Evolutionary conservation across 495 filamentous ascomycete genomes (phyloP), one percentile per base, ranked within the genome.

Genomic region (Trichocladium uniseriatum): DNA sequence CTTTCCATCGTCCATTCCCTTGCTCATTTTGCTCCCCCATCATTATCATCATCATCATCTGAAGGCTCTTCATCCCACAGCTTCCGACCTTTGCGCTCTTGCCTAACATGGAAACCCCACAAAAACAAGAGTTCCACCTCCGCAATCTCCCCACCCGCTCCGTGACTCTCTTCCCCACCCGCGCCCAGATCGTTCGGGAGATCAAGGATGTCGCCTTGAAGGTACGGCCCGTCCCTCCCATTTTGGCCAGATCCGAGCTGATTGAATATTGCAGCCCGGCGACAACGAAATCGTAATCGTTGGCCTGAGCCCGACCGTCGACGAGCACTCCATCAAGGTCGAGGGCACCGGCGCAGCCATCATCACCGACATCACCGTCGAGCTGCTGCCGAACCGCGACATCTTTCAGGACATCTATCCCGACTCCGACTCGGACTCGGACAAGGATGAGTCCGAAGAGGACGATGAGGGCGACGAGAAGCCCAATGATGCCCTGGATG

Each of bases 291-390:
- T 90, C 49, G 78, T 72, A 6, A 71, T 89, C 22, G 59, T 77
- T 13, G 86, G 82, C 13, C 68, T 88, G 22, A 78, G 79, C 6
- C 82, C 80, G 2, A 77, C 74, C 11, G 70, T 77, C 34, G 81
- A 86, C 49, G 70, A 80, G 54, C 70, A 81, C 58, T 84, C 80
- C 27, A 79, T 87, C 66, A 83, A 83, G 54, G 79, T 88, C 48
- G 80, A 84, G 55, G 82, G 81, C 44, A 79, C 72, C 42, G 80
- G 80, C 24, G 66, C 69, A 0, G 78, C 76, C 22, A 77, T 74
- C 43, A 83, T 87, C 56, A 81, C 77, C 3, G 81, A 86, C 55
- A 77, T 85, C 58, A 73, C 75, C 14, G 75, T 85, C 35, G 76
- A 83, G 48, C 62, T 79, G 9, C 64, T 86, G 20, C 72, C 79